A percentile compares a stretch with the other conserved stretches of the same genome.
Conservation (phyloP, 208 protist genomes). For the Trypanosoma grayi region DNA sequence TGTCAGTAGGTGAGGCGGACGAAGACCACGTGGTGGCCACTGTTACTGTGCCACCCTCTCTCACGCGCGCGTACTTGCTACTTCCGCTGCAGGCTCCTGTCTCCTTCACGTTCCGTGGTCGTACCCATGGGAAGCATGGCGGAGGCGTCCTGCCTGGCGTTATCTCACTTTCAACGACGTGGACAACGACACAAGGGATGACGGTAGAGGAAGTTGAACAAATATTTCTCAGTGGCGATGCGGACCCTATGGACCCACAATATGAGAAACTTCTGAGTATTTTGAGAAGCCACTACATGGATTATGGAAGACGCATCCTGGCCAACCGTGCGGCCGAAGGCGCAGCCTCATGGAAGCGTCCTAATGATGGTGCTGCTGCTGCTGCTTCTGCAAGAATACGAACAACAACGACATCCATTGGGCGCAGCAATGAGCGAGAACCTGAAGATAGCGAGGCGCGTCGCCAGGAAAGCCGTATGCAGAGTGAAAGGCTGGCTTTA, state of each 20-base stretch:
- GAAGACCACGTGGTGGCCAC: conserved; percentile 47
- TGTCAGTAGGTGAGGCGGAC: conserved; percentile 36
- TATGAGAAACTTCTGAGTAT: conserved; percentile 49
- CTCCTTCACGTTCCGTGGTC: conserved; percentile 48
- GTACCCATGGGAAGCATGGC: not conserved
- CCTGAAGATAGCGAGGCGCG: not conserved
- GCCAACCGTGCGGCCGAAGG: not conserved
- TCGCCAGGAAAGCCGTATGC: conserved; percentile 5
- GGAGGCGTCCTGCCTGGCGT: conserved; percentile 37
- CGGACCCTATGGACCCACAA: conserved; percentile 71
- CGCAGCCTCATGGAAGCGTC: no score
- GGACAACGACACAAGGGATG: conserved; percentile 60
- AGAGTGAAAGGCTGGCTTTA: conserved; percentile 32
- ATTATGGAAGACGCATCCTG: conserved; percentile 18
- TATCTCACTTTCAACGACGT: conserved; percentile 63
- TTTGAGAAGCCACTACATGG: conserved; percentile 58
- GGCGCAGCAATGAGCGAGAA: not conserved
- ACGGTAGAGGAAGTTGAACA: conserved; percentile 57
- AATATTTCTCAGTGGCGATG: conserved; percentile 50
- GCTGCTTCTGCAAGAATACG: not conserved
- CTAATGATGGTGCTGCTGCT: no score
- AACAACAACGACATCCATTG: not conserved
- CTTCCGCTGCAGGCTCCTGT: conserved; percentile 63
- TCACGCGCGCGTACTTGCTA: conserved; percentile 45
- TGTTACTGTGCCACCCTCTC: conserved; percentile 49